Base-by-base conservation (phyloP, 176 grass and related monocot species). In the Musa troglodytarum region DNA sequence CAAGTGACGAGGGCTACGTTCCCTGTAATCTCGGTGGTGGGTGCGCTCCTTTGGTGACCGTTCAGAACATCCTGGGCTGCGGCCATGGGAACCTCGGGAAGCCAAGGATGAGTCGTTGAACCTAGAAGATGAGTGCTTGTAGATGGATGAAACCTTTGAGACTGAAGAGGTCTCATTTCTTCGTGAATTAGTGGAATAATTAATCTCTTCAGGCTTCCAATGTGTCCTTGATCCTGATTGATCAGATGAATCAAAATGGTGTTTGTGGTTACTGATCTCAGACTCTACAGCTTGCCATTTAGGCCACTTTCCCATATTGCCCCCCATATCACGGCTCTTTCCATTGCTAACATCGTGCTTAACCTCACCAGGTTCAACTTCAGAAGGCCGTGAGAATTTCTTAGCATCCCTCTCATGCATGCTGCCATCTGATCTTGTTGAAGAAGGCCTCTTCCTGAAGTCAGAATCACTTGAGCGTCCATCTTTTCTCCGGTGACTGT, bases 281-380 rank as follows among this genome's bases (percentile, higher is more conserved):
- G 75, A 81, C 57, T 98, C 81, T 19, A 50, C 10, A 10, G 72
- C 9, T 26, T 50, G 71, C 80, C 80, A 76, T 75, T 74, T 87
- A 5, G 69, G 50, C 52, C 63, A 71, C 3, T 65, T 72, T 22
- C 63, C 79, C 62, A 73, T 25, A 80, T 61, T 84, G 29, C 52
- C 19, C 73, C 83, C 85, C 81, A 79, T 83, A 43, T 61, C 63
- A 28, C 81, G 85, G 68, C 74, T 83, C 57, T 76, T 88, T 52
- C 68, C 84, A 83, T 89, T 91, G 77, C 80, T 78, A 61, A 65
- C 76, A 49, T 94, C 95, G 61, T 84, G 81, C 81, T 87, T 91
- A 79, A 89, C 91, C 77, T 94, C 95, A 17, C 88, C 90, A 2
- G 85, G 85, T 71, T 88, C 89, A 69, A 83, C 81, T 28, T 92